phyloP scores from a whole-genome alignment of 108 stramenopile genomes.

The Thalassiosira profunda region DNA sequence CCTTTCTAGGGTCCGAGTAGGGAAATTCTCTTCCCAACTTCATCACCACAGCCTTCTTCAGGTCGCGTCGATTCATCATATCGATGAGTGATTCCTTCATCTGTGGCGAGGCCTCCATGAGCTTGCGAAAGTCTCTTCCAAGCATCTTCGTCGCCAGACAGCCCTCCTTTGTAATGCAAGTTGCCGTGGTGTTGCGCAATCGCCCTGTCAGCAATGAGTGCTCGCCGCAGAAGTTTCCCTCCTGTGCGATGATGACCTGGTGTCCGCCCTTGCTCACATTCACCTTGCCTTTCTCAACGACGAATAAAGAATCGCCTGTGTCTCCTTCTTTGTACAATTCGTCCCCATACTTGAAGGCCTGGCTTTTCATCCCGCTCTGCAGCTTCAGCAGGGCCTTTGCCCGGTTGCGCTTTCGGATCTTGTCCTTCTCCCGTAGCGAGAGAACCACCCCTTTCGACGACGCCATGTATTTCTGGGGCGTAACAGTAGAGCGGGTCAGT shows the following conservation, averaged over 20 bases:
- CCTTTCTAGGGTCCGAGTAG: conserved; percentile 61
- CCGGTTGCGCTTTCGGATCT: conserved; percentile 79
- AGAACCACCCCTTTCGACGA: conserved; percentile 57
- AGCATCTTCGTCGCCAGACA: conserved; percentile 61
- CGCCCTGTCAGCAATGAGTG: conserved; percentile 68
- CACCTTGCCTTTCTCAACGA: conserved; percentile 62
- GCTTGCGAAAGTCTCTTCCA: conserved; percentile 63
- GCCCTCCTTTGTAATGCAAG: conserved; percentile 50
- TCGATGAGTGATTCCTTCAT: conserved; percentile 69
- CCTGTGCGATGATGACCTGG: conserved; percentile 53
- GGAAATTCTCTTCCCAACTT: conserved; percentile 70
- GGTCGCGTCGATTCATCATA: conserved; percentile 78
- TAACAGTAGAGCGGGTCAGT: no score
- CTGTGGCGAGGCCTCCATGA: conserved; percentile 56
- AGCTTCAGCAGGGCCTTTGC: conserved; percentile 77
- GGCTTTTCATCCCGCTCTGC: conserved; percentile 66
- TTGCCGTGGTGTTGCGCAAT: conserved; percentile 69
- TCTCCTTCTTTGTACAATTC: conserved; percentile 65
- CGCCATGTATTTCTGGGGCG: conserved; percentile 82
- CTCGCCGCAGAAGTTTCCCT: conserved; percentile 83
- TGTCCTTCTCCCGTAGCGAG: conserved; percentile 78
- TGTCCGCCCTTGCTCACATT: conserved; percentile 42
- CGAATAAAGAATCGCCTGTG: conserved; percentile 63
- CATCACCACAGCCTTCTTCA: conserved; percentile 82
- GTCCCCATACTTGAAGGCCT: conserved; percentile 41